Conservation (phyloP, 78 protist species). For the Cavenderia fasciculata region DNA sequence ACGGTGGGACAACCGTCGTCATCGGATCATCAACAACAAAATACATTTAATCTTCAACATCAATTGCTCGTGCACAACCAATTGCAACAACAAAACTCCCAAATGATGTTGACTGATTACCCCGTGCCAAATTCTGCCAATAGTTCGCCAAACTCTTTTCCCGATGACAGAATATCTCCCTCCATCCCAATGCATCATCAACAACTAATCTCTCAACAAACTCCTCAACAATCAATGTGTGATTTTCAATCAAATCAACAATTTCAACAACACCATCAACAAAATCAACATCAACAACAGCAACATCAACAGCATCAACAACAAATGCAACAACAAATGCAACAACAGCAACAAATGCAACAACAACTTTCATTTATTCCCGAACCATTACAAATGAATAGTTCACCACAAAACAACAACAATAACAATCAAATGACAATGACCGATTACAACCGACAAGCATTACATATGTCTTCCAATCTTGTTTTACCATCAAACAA, state of each 20-base stretch:
- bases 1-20: too few relatives aligned
- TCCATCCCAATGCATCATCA: too few relatives aligned
- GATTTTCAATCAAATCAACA: not conserved
- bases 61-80: too few relatives aligned
- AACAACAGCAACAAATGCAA: not conserved
- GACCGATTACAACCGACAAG: not conserved
- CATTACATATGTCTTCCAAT: not conserved
- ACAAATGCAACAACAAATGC: not conserved
- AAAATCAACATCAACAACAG: not conserved
- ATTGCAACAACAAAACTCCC: too few relatives aligned
- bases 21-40: too few relatives aligned
- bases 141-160: conserved; percentile 1
- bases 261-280: not conserved
- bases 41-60: too few relatives aligned
- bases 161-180: too few relatives aligned
- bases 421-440: not conserved
- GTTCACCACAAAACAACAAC: not conserved
- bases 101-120: too few relatives aligned
- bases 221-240: too few relatives aligned
- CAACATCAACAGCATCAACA: not conserved
- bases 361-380: not conserved
- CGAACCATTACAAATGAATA: not conserved
- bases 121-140: conserved; percentile 6
- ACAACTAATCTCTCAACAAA: too few relatives aligned
- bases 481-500: too few relatives aligned